A percentile compares a stretch with the other conserved stretches of the same genome.
These are phyloP conservation scores for Dendrothele bispora DNA, from an alignment of 768 basidiomycete species.

Conservation along the genomic window DNA sequence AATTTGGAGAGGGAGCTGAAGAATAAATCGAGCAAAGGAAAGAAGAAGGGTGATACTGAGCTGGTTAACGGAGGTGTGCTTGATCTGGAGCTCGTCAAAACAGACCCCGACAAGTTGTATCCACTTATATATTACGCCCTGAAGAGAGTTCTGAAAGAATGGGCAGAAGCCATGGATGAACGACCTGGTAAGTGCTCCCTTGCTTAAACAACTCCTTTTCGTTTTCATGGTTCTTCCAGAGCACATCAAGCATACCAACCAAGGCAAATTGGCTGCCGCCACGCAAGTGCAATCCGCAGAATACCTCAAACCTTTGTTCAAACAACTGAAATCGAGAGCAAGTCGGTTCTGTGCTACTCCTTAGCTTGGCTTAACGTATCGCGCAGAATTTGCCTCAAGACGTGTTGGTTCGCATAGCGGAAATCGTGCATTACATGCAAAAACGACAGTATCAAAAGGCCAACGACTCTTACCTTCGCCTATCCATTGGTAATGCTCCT, in stretches of 20 bases:
- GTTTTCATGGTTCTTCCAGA: conserved; percentile 43
- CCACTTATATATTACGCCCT: conserved; percentile 96
- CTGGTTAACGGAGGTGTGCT: conserved; percentile 57
- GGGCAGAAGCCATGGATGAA: conserved; percentile 94
- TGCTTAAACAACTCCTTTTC: background rate
- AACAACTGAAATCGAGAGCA: conserved; percentile 83
- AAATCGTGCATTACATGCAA: conserved; percentile 97
- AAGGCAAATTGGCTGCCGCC: conserved; percentile 93
- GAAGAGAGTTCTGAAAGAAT: conserved; percentile 91
- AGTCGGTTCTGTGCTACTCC: conserved; percentile 26
- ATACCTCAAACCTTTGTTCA: conserved; percentile 96
- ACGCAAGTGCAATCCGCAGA: conserved; percentile 95
- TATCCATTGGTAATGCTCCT: conserved; percentile 97
- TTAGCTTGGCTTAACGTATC: background rate
- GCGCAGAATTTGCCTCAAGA: conserved; percentile 75
- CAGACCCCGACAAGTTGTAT: conserved; percentile 92
- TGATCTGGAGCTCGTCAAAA: conserved; percentile 81
- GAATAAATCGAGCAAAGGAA: conserved; percentile 57
- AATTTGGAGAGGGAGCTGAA: conserved; percentile 68
- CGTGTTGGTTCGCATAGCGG: conserved; percentile 82
- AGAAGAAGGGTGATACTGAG: conserved; percentile 65
- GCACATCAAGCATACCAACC: conserved; percentile 80
- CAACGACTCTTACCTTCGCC: conserved; percentile 94
- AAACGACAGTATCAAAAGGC: conserved; percentile 92
- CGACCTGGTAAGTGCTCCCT: conserved; percentile 66